Base-by-base conservation (phyloP, 2,329 filamentous ascomycete species). In the Paecilomyces niveus region DNA sequence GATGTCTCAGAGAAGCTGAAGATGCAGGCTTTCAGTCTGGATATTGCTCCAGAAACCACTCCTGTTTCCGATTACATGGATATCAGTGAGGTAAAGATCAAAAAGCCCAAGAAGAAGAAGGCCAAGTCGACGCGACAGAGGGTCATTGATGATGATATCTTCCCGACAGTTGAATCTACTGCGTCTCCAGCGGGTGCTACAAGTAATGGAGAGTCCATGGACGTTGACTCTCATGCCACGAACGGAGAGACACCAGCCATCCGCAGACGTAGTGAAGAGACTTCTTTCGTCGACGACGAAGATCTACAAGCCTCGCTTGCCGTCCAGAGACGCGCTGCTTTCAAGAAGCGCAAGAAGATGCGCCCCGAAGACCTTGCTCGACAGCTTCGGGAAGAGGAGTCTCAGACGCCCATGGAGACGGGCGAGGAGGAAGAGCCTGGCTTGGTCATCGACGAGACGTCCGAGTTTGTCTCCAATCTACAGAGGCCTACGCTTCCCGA, bases 401-500 rank as follows among this genome's bases (percentile, higher is more conserved):
- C 76, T 2, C 78, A 78, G 56, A 78, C 76, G 0, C 76, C 77
- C 9, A 78, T 83, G 68, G 87, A 85, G 21, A 83, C 86, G 31
- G 85, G 87, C 54, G 82, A 82, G 24, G 79, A 81, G 50, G 80
- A 83, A 55, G 77, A 78, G 33, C 79, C 79, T 1, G 93, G 92
- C 1, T 79, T 99, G 1, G 84, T 97, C n/a, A 92, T 99, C 58
- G 93, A 97, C 61, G 94, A 97, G 70, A 96, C 93, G 0, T 92
- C 92, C 0, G 92, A 96, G 67, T 99, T 99, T 67, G 89, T 99
- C 31, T 89, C 92, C 26, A 91, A 91, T 57, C 76, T 99, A 57
- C 89, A 88, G 69, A 89, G 88, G 59, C 85, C 87, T 13, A 82
- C 77, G 1, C 74, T 81, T 10, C 76, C 82, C 69, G 76, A 89